A percentile compares a stretch with the other conserved stretches of the same genome.
These are phyloP conservation scores for Phycomyces nitens DNA, from an alignment of 192 early-diverging fungal species.

Conservation along the genomic window DNA sequence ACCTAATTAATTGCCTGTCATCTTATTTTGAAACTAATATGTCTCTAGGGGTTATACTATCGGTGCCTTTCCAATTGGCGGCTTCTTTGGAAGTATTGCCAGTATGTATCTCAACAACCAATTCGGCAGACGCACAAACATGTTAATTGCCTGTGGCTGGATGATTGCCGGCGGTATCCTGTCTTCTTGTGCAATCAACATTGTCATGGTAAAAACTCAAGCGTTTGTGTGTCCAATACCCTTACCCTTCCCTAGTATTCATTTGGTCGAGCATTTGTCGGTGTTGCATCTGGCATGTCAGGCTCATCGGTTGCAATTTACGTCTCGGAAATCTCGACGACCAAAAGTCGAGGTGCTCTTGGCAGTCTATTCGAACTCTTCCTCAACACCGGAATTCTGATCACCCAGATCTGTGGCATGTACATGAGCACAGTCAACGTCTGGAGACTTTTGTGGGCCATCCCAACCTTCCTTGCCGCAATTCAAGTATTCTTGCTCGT, in stretches of 20 bases:
- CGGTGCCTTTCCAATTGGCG: slow-evolving; percentile 50
- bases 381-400: slow-evolving; percentile 76
- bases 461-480: slow-evolving; percentile 60
- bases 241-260: slow-evolving; percentile 23
- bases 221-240: too few species aligned
- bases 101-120: slow-evolving; percentile 38
- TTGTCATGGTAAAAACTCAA: slow-evolving; percentile 49
- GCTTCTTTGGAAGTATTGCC: slow-evolving; percentile 52
- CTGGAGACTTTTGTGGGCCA: slow-evolving; percentile 72
- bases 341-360: slow-evolving; percentile 63
- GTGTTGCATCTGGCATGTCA: slow-evolving; percentile 71
- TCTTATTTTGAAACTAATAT: too few species aligned
- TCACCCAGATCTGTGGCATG: slow-evolving; percentile 64
- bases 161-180: slow-evolving; percentile 66
- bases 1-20: too few species aligned
- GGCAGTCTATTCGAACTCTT: slow-evolving; percentile 76
- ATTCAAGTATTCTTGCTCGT: slow-evolving; percentile 60
- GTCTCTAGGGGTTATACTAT: slow-evolving; percentile 49
- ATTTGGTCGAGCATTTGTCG: slow-evolving; percentile 72
- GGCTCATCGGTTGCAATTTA: slow-evolving; percentile 60
- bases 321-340: slow-evolving; percentile 80
- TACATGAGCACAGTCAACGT: slow-evolving; percentile 55
- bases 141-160: slow-evolving; percentile 64
- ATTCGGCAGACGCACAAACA: slow-evolving; percentile 49
- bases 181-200: slow-evolving; percentile 58